phyloP scores from a whole-genome alignment of 2,329 filamentous ascomycete genomes.

The Neofusicoccum cordaticola region DNA sequence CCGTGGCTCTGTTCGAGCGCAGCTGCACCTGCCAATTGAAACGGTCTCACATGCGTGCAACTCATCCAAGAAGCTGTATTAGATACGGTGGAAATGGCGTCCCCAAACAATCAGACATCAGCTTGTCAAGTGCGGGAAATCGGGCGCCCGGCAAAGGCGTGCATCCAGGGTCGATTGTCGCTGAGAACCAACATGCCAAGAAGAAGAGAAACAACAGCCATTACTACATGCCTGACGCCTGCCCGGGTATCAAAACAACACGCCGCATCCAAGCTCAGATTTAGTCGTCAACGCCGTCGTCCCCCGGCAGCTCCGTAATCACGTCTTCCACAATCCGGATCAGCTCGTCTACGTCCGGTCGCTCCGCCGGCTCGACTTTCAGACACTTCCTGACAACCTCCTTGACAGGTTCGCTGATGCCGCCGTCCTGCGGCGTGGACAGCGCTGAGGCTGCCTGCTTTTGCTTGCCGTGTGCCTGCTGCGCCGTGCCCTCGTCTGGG shows the following conservation, averaged over 20 bases:
- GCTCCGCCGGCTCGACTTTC: conserved; percentile 78
- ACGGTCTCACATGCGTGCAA: background rate
- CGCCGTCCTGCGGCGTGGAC: conserved; percentile 43
- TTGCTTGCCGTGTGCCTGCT: conserved; percentile 51
- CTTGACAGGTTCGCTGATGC: conserved; percentile 77
- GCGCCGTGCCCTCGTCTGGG: conserved; percentile 69
- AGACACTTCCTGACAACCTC: conserved; percentile 86
- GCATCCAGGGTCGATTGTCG: background rate
- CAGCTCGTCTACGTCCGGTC: conserved; percentile 82
- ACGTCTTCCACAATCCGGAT: conserved; percentile 75
- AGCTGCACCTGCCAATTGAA: background rate
- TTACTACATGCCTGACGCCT: conserved; percentile 14
- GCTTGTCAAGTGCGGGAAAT: too few species aligned
- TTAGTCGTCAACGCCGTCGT: conserved; percentile 37
- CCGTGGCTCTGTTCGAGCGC: background rate
- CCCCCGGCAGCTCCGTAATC: conserved; percentile 64
- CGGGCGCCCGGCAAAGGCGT: background rate
- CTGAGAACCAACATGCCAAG: background rate
- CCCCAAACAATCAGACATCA: too few species aligned
- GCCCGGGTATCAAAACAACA: conserved; percentile 17
- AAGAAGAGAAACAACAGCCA: background rate
- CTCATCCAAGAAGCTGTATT: background rate
- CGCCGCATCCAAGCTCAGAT: background rate
- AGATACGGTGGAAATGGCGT: background rate
- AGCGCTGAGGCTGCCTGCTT: conserved; percentile 29